Evolutionary conservation across 1,139 yeast genomes (phyloP).

Genomic region (Taiozyma onychis): DNA sequence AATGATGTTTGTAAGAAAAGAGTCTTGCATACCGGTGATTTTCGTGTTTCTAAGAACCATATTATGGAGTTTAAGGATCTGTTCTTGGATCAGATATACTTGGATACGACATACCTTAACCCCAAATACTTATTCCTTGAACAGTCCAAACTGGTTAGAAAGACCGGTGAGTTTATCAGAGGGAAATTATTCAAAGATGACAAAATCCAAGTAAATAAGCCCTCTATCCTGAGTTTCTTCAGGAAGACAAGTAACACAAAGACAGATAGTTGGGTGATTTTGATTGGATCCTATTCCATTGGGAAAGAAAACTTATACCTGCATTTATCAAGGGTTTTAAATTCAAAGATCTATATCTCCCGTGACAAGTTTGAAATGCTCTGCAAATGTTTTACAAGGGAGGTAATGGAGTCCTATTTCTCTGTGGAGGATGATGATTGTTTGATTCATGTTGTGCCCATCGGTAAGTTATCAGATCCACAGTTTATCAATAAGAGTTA

Average conservation of each 20-base stretch:
- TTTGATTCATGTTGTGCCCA: slow-evolving; percentile 14
- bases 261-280: slow-evolving; percentile 36
- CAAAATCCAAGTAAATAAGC: slow-evolving; percentile 24
- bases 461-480: slow-evolving; percentile 14
- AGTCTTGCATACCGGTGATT: slow-evolving; percentile 87
- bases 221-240: slow-evolving; percentile 36
- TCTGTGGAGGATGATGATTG: slow-evolving; percentile 8
- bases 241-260: slow-evolving; percentile 21
- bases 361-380: slow-evolving; percentile 41
- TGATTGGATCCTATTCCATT: slow-evolving; percentile 87
- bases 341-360: slow-evolving; percentile 47
- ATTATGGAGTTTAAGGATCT: slow-evolving; percentile 27
- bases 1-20: slow-evolving; percentile 23
- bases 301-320: slow-evolving; percentile 88
- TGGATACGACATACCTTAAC: slow-evolving; percentile 85
- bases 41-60: slow-evolving; percentile 57
- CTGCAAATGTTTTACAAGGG: slow-evolving; percentile 15
- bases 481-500: slow-evolving; percentile 15
- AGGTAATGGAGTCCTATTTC: slow-evolving; percentile 1
- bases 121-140: slow-evolving; percentile 73
- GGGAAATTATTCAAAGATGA: slow-evolving; percentile 13
- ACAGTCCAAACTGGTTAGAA: slow-evolving; percentile 60
- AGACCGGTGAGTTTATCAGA: slow-evolving; percentile 51
- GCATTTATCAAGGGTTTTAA: slow-evolving; percentile 51
- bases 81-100: slow-evolving; percentile 53